These are phyloP conservation scores for Pichia sp. DNA, from an alignment of 1,139 yeast species.

Conservation along the genomic window DNA sequence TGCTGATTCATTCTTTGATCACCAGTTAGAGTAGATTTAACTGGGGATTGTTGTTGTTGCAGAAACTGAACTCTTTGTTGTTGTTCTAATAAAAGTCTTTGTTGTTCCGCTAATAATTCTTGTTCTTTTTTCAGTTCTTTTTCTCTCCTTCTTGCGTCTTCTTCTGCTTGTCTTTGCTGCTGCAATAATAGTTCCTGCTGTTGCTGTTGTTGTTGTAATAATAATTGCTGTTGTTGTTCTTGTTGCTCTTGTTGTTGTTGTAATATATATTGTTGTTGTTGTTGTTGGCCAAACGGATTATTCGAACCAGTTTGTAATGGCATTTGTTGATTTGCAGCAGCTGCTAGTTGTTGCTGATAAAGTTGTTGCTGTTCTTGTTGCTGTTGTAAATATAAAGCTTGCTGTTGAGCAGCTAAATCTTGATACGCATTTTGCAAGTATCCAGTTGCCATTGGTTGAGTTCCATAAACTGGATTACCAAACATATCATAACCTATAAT, in stretches of 20 bases:
- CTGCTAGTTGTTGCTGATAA: slow-evolving; percentile 24
- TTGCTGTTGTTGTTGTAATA: slow-evolving; percentile 27
- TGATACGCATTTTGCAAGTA: slow-evolving; percentile 32
- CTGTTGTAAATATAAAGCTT: slow-evolving; percentile 19
- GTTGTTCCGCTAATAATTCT: slow-evolving; percentile 24
- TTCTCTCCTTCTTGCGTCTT: slow-evolving; percentile 28
- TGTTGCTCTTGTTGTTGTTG: neutral
- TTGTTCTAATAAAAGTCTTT: slow-evolving; percentile 26
- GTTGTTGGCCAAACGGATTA: slow-evolving; percentile 75
- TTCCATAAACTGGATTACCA: slow-evolving; percentile 63
- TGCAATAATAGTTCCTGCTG: slow-evolving; percentile 16
- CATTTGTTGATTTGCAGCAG: slow-evolving; percentile 32
- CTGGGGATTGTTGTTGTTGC: slow-evolving; percentile 29
- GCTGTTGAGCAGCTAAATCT: slow-evolving; percentile 29
- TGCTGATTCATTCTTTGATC: slow-evolving; percentile 44
- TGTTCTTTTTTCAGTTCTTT: slow-evolving; percentile 29
- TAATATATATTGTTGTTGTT: slow-evolving; percentile 21
- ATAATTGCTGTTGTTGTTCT: neutral
- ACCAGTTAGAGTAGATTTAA: slow-evolving; percentile 40
- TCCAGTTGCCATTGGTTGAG: slow-evolving; percentile 50
- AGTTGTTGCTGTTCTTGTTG: slow-evolving; percentile 31
- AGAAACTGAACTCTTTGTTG: slow-evolving; percentile 28
- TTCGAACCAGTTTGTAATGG: slow-evolving; percentile 65
- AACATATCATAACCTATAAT: slow-evolving; percentile 54
- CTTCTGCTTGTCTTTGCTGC: slow-evolving; percentile 24